Evolutionary conservation across 2,329 filamentous ascomycete genomes (phyloP).

Genomic region (Neofusicoccum sp.): DNA sequence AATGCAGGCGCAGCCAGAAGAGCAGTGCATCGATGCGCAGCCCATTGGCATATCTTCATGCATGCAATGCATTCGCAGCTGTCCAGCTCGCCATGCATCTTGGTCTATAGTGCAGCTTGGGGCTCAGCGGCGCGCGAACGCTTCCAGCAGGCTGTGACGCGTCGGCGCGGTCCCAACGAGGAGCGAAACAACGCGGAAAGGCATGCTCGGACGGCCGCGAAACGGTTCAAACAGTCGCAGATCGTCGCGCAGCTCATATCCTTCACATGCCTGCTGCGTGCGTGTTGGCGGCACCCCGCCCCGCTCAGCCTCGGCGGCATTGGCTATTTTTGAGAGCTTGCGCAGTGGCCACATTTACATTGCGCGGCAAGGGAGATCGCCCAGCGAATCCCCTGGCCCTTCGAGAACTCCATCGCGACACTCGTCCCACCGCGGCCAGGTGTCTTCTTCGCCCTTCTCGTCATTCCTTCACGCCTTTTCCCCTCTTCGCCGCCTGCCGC

Average conservation of each 20-base stretch:
- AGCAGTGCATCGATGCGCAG: no score
- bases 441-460: constrained; percentile 21
- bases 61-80: background rate
- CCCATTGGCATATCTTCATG: no score
- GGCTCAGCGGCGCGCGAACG: background rate
- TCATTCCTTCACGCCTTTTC: constrained; percentile 18
- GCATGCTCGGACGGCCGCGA: background rate
- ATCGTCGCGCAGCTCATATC: background rate
- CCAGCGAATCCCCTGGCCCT: constrained; percentile 8
- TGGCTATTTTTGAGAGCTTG: constrained; percentile 16
- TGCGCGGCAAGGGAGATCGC: constrained; percentile 10
- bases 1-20: no score
- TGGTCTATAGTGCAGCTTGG: background rate
- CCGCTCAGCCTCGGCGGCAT: constrained; percentile 16
- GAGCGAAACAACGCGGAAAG: constrained; percentile 2
- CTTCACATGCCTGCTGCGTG: constrained; percentile 4
- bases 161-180: background rate
- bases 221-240: background rate
- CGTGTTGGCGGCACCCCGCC: constrained; percentile 10
- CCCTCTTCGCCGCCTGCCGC: background rate
- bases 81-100: background rate
- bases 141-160: background rate
- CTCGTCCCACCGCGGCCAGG: constrained; percentile 13
- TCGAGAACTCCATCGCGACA: constrained; percentile 19
- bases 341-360: constrained; percentile 10